Conservation (phyloP, 2,329 filamentous ascomycete species). For the Didymella glomerata region DNA sequence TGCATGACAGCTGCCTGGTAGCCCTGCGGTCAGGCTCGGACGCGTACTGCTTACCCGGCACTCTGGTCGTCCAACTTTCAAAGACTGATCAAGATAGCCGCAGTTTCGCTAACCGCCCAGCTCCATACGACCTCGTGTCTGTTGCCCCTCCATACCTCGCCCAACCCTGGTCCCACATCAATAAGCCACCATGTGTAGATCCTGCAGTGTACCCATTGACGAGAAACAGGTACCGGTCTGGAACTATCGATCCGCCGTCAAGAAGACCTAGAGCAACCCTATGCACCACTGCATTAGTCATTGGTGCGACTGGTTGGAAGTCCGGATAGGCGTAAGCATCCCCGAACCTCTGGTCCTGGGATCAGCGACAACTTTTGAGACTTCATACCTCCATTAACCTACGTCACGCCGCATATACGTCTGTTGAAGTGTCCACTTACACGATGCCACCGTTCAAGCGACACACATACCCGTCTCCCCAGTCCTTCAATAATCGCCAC, state of each 20-base stretch:
- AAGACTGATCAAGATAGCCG: background rate
- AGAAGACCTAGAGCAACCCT: background rate
- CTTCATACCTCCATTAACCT: background rate
- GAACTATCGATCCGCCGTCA: background rate
- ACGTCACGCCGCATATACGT: background rate
- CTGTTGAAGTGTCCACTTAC: background rate
- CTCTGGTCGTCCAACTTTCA: background rate
- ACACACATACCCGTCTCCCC: no score
- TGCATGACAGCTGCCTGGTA: background rate
- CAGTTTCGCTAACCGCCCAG: background rate
- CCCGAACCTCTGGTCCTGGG: background rate
- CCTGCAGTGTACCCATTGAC: constrained; percentile 12
- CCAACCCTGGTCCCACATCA: constrained; percentile 4
- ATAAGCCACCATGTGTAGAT: constrained; percentile 12
- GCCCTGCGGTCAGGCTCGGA: background rate
- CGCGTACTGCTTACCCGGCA: background rate
- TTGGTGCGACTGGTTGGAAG: background rate
- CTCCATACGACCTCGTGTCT: constrained; percentile 15
- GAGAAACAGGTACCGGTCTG: constrained; percentile 3
- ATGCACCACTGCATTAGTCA: background rate
- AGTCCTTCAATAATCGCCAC: background rate
- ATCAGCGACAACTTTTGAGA: background rate
- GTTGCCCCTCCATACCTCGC: constrained; percentile 12
- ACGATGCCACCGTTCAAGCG: background rate
- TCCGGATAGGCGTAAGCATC: constrained; percentile 3